Base-by-base conservation (phyloP, 108 stramenopile genomes). In the Cyclotella distinguenda region DNA sequence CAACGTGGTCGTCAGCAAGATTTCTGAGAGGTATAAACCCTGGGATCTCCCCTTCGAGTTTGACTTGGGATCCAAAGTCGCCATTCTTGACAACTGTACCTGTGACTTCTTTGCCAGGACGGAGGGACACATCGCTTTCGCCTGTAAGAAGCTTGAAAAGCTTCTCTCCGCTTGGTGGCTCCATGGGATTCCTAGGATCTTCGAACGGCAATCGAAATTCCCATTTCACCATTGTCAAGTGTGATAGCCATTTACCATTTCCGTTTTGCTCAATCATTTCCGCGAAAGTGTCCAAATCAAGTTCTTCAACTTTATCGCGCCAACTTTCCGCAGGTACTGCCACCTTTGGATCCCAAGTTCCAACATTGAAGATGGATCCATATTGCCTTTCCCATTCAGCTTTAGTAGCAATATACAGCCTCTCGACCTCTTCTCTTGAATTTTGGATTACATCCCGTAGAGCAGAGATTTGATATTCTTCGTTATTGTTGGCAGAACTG, bases 181-280 rank as follows among this genome's bases (percentile, higher is more conserved):
- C 81, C 86, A 92, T 93, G n/a, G 94, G 89, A 44, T 77, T 82
- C 48, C 94, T 73, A 15, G 91, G 89, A 67, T 90, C 93, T 36
- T 68, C 78, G 61, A 80, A 95, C 5, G 94, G 95, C 39, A 88
- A 63, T 38, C 95, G 86, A 66, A 95, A 90, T 64, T 96, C 94
- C 88, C 92, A 90, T 61, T 95, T 95, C 40, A 95, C 88, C 85
- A 89, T 87, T 28, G 89, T 84, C 48, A 97, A 63, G 49, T 93
- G 91, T 6, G 86, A 80, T 18, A 85, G 75, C 94, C 88, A 91
- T 57, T 83, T 80, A 34, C 89, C 86, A 15, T 77, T 68, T 13
- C 87, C 85, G 21, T 73, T 69, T 40, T 81, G 40, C 55, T 90
- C 86, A 51, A 95, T 84, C 72, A 88, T 91, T 21, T 82, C 78